Evolutionary conservation across 495 filamentous ascomycete species (phyloP), one percentile per base, ranked within the genome.

Genomic region (Neurospora tetraspora): DNA sequence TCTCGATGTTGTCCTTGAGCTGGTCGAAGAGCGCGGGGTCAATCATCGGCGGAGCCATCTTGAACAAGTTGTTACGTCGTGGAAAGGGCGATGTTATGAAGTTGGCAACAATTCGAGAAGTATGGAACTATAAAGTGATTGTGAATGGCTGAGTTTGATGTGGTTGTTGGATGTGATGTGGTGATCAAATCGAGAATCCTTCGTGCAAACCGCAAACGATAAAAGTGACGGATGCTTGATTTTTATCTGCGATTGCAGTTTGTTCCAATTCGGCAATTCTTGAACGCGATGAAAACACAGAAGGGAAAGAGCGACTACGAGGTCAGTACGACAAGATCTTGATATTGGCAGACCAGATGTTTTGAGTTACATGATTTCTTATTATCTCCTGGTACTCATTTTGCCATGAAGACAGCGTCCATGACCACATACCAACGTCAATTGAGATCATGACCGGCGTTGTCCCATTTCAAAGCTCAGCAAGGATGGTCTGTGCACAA

Each of bases 1-100:
- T 91, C 77, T 99, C 96, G 76, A 97, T 92, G 78, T 94, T 94
- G 61, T 88, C 83, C 80, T 97, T 95, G 71, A 99, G 90, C 77
- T 91, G 86, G 74, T 94, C 90, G 80, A 98, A 98, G 77, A 98
- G 94, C 38, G 83, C 86, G 65, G 92, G 90, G 81, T 96, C 90
- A 68, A 97, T 91, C 86, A 88, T 86, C 53, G 79, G 76, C 31
- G 69, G 75, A 38, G 80, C 76, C 78, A 82, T 83, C 34, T 73
- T 77, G 70, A 70, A 1, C 3, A 14, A 61, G 39, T 70, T 34
- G 27, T 61, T 36, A 12, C 47, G 61, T 74, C 45, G 23, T 70
- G 34, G 23, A 27, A 42, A 65, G 6, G 71, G 45, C 20, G 5
- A 23, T 6, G 12, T 14, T 27, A 6, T 23, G 47, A 34, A 1